phyloP scores from a whole-genome alignment of 2,329 filamentous ascomycete species.

The Pseudomassariella vexata region DNA sequence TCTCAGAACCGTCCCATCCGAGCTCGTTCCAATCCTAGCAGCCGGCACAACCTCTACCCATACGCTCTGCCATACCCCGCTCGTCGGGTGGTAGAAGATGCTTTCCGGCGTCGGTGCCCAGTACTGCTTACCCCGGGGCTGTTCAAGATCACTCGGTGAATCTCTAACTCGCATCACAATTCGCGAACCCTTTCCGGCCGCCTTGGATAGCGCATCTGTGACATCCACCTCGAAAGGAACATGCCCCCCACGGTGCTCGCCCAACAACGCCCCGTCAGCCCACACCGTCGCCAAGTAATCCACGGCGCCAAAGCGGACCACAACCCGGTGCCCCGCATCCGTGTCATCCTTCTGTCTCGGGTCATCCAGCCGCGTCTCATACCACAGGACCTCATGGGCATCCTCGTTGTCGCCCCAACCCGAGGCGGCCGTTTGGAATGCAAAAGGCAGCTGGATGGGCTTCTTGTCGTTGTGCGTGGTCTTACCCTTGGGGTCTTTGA shows the following conservation, averaged over 20 bases:
- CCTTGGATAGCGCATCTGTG: constrained; percentile 36
- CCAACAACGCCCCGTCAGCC: constrained; percentile 46
- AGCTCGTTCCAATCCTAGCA: constrained; percentile 47
- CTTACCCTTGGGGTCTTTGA: constrained; percentile 22
- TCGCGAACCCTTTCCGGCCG: constrained; percentile 23
- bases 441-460: constrained; percentile 57
- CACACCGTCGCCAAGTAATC: constrained; percentile 56
- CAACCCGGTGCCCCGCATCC: constrained; percentile 31
- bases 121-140: constrained; percentile 64
- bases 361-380: constrained; percentile 49
- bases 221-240: constrained; percentile 54
- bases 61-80: constrained; percentile 53
- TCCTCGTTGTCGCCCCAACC: constrained; percentile 54
- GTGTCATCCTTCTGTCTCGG: constrained; percentile 38
- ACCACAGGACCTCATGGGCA: constrained; percentile 66
- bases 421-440: constrained; percentile 59
- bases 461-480: constrained; percentile 35
- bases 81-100: constrained; percentile 53
- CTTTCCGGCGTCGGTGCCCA: constrained; percentile 56
- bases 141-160: constrained; percentile 57
- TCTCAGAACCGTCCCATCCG: constrained; percentile 50
- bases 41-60: constrained; percentile 51
- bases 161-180: constrained; percentile 56
- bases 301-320: constrained; percentile 55
- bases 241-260: constrained; percentile 52